A percentile compares a stretch with the other conserved stretches of the same genome.
phyloP scores from a whole-genome alignment of 345 rosid species.

The Combretum micranthum region DNA sequence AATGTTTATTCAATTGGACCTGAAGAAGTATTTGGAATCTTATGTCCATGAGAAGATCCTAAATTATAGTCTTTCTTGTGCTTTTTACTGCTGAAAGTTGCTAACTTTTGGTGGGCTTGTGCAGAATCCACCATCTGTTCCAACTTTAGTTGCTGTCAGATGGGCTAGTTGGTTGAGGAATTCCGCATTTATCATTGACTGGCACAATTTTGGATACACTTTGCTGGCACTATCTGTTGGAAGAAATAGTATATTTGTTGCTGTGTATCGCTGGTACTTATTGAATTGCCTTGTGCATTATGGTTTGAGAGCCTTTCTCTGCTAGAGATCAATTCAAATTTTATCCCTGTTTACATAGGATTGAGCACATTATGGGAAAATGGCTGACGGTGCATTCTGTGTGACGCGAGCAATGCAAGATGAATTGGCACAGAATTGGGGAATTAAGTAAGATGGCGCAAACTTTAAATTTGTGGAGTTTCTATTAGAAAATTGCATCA shows the following conservation, averaged over 20 bases:
- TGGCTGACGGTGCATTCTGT: constrained; percentile 84
- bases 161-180: constrained; percentile 82
- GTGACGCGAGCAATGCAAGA: constrained; percentile 97
- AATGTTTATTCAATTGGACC: too few species aligned
- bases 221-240: constrained; percentile 84
- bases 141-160: constrained; percentile 75
- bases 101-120: constrained; percentile 12
- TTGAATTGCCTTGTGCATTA: constrained; percentile 9
- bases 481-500: constrained; percentile 1
- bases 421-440: constrained; percentile 94
- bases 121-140: constrained; percentile 97
- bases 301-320: background rate
- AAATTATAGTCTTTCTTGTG: background rate
- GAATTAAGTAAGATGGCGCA: constrained; percentile 61
- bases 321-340: background rate
- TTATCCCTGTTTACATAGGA: constrained; percentile 28
- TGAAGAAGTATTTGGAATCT: background rate
- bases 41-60: constrained; percentile 1
- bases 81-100: constrained; percentile 1
- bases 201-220: constrained; percentile 99
- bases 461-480: constrained; percentile 15
- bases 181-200: constrained; percentile 71
- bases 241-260: constrained; percentile 65
- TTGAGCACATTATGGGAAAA: constrained; percentile 79
- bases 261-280: constrained; percentile 72